These are phyloP conservation scores for Hevea brasiliensis DNA, from an alignment of 345 rosid species.

Conservation along the genomic window DNA sequence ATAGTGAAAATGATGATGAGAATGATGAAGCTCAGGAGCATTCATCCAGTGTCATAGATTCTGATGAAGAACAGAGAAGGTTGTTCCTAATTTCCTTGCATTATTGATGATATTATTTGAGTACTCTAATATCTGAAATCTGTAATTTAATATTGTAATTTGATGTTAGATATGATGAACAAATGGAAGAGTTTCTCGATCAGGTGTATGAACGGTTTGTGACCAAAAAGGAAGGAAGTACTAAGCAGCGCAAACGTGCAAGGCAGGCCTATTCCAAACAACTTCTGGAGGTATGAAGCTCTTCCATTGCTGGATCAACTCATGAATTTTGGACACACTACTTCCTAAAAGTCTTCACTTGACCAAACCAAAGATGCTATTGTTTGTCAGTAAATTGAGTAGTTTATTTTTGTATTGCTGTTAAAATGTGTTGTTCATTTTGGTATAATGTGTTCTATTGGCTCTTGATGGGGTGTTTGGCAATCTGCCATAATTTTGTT, in stretches of 20 bases:
- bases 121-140: conserved; percentile 6
- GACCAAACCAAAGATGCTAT: not conserved
- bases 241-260: conserved; percentile 80
- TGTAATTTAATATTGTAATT: conserved; percentile 12
- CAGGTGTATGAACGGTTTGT: conserved; percentile 67
- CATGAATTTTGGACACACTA: not conserved
- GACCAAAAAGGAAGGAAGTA: conserved; percentile 68
- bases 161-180: conserved; percentile 64
- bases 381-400: conserved; percentile 1
- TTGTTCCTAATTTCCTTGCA: conserved; percentile 20
- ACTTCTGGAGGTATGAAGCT: conserved; percentile 54
- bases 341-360: not conserved
- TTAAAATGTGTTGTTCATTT: not conserved
- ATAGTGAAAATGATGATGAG: conserved; percentile 56
- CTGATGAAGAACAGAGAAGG: conserved; percentile 82
- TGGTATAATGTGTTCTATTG: not conserved
- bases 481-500: not conserved
- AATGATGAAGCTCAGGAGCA: conserved; percentile 37
- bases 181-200: conserved; percentile 75
- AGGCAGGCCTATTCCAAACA: conserved; percentile 59
- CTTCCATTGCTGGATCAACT: not conserved
- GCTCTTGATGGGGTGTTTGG: not conserved
- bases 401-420: not conserved
- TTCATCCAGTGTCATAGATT: conserved; percentile 63
- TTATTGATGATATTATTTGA: conserved; percentile 1